Percentiles rank a stretch among this genome's conserved stretches.
These are phyloP conservation scores for Phaeosphaeriaceae sp. DNA, from an alignment of 2,329 filamentous ascomycete species.

Conservation along the genomic window DNA sequence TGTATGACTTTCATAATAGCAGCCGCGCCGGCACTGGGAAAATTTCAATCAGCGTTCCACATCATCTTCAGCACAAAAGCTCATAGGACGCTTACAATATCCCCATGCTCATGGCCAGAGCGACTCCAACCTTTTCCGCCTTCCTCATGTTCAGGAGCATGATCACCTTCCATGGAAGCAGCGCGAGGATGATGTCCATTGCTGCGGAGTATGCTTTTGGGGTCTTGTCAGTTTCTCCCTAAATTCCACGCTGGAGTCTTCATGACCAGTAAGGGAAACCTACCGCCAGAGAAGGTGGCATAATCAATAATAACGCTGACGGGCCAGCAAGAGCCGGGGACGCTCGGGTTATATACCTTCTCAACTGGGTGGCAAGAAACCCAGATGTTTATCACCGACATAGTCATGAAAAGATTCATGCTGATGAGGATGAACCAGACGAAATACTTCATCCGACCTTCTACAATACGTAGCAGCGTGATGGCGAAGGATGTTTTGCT, in stretches of 20 bases:
- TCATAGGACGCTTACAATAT: constrained; percentile 23
- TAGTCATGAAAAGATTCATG: constrained; percentile 35
- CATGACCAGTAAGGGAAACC: constrained; percentile 23
- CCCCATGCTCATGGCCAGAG: constrained; percentile 41
- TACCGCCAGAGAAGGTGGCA: constrained; percentile 38
- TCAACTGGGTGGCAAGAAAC: constrained; percentile 23
- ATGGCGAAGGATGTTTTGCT: constrained; percentile 40
- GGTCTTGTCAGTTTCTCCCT: no score
- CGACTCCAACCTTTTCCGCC: constrained; percentile 36
- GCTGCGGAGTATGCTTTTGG: no score
- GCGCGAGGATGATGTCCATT: constrained; percentile 36
- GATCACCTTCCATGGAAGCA: constrained; percentile 37
- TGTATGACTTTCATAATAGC: constrained; percentile 36
- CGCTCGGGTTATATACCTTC: constrained; percentile 22
- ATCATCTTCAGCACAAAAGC: background rate
- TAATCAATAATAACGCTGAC: constrained; percentile 21
- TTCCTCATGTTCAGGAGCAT: constrained; percentile 27
- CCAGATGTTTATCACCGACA: constrained; percentile 29
- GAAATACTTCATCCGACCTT: constrained; percentile 16
- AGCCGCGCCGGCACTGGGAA: constrained; percentile 35
- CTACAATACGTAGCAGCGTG: constrained; percentile 33
- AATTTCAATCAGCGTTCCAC: background rate
- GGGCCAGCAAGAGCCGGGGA: constrained; percentile 31
- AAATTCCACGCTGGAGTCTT: no score
- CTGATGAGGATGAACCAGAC: constrained; percentile 34